phyloP scores from a whole-genome alignment of 1,139 yeast species.

The Lodderomyces margitis region DNA sequence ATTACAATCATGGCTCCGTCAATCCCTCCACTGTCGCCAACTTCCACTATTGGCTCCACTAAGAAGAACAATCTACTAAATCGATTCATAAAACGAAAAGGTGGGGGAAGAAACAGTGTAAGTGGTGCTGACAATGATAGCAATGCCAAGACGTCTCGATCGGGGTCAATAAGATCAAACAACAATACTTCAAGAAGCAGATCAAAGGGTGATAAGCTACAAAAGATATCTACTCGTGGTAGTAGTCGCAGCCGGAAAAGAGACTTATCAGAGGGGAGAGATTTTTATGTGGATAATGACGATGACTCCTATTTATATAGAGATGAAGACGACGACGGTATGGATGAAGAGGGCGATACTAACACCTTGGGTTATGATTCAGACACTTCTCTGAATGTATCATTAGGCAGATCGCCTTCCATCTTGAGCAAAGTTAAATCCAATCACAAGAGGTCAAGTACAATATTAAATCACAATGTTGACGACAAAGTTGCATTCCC shows the following conservation, averaged over 20 bases:
- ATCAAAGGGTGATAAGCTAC: conserved; percentile 2
- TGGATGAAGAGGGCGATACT: conserved; percentile 3
- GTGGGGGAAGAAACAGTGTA: neutral
- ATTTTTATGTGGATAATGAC: conserved; percentile 11
- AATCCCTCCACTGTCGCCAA: conserved; percentile 8
- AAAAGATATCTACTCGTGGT: conserved; percentile 2
- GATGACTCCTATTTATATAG: conserved; percentile 14
- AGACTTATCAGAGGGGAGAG: conserved; percentile 5
- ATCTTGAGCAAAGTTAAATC: conserved; percentile 3
- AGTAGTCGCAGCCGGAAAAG: conserved; percentile 5
- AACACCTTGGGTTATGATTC: conserved; percentile 12
- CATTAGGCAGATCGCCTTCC: conserved; percentile 7
- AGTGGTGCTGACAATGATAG: neutral
- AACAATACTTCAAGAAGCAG: neutral
- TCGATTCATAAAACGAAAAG: conserved; percentile 12
- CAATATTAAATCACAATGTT: conserved; percentile 15
- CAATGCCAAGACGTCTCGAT: conserved; percentile 2
- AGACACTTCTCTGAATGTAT: conserved; percentile 11
- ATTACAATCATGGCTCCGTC: neutral
- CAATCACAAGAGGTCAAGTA: conserved; percentile 3
- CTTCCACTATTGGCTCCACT: conserved; percentile 6
- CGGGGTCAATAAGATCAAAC: neutral
- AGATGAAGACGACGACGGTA: conserved; percentile 14
- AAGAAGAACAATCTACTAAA: conserved; percentile 14
- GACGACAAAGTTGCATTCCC: conserved; percentile 16